Evolutionary conservation across 306 rosid species (phyloP).

Genomic region (Prunus fruticosa): DNA sequence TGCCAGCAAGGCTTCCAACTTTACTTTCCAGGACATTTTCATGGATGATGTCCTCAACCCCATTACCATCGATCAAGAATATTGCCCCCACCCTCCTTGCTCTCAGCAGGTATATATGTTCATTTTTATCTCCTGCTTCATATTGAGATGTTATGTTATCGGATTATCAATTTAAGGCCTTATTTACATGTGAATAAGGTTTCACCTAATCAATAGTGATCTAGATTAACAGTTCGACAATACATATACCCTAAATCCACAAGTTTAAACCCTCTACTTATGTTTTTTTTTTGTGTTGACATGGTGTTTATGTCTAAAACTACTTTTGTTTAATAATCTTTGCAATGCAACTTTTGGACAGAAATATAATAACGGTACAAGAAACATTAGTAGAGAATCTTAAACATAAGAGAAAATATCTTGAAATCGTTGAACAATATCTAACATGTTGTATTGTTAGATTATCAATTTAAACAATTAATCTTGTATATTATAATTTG

Average conservation of each 20-base stretch:
- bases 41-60: slow-evolving; percentile 46
- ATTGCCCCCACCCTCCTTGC: slow-evolving; percentile 44
- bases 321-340: not conserved
- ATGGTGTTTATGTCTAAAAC: not conserved
- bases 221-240: not conserved
- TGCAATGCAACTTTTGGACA: not conserved
- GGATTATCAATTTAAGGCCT: not conserved
- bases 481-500: too few species aligned
- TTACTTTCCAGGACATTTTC: slow-evolving; percentile 46
- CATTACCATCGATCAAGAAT: slow-evolving; percentile 52
- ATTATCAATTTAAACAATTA: too few species aligned
- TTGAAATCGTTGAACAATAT: too few species aligned
- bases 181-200: not conserved
- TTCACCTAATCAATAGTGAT: not conserved
- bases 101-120: slow-evolving; percentile 23
- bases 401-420: not conserved
- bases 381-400: too few species aligned
- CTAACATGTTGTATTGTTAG: too few species aligned
- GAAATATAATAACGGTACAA: too few species aligned
- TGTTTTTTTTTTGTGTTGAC: not conserved
- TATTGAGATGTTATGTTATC: not conserved
- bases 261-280: too few species aligned
- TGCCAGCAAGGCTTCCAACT: slow-evolving; percentile 21
- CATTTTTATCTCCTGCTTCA: not conserved
- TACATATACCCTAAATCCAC: too few species aligned